A percentile compares a stretch with the other conserved stretches of the same genome.
Evolutionary conservation across 805 yeast genomes (phyloP).

Genomic region (Schwanniomyces pseudopolymorphus): DNA sequence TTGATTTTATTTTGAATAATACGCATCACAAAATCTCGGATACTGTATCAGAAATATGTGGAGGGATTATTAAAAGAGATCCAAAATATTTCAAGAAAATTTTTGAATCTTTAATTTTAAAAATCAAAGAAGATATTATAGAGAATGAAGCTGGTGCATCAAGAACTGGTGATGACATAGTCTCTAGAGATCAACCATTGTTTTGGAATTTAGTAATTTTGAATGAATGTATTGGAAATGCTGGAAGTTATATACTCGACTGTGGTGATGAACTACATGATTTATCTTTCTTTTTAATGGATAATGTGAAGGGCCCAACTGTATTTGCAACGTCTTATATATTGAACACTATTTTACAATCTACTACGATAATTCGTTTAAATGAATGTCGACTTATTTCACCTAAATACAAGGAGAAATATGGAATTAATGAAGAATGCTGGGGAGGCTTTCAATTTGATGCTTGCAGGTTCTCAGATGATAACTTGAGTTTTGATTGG

Average conservation of each 20-base stretch:
- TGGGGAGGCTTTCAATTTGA: constrained; percentile 80
- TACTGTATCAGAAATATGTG: constrained; percentile 69
- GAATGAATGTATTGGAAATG: constrained; percentile 68
- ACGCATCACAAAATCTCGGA: constrained; percentile 62
- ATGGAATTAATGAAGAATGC: constrained; percentile 47
- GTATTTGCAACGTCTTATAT: constrained; percentile 61
- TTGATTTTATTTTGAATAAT: constrained; percentile 59
- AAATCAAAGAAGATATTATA: constrained; percentile 62
- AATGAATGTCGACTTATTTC: constrained; percentile 55
- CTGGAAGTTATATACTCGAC: constrained; percentile 50
- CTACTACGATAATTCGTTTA: constrained; percentile 61
- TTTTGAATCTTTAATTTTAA: constrained; percentile 45
- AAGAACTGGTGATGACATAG: constrained; percentile 62
- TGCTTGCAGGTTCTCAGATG: constrained; percentile 44
- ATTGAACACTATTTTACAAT: constrained; percentile 63
- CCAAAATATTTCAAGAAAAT: constrained; percentile 47
- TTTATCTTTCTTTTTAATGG: constrained; percentile 45
- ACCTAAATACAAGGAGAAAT: constrained; percentile 37
- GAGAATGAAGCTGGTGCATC: constrained; percentile 81
- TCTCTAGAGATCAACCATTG: constrained; percentile 76
- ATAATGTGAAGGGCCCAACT: constrained; percentile 60
- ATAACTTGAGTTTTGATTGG: constrained; percentile 67
- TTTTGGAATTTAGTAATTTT: constrained; percentile 70
- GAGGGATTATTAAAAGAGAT: constrained; percentile 66
- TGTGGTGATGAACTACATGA: constrained; percentile 46